A percentile compares a stretch with the other conserved stretches of the same genome.
phyloP scores from a whole-genome alignment of 2,329 filamentous ascomycete species.

The Microsporum canis region DNA sequence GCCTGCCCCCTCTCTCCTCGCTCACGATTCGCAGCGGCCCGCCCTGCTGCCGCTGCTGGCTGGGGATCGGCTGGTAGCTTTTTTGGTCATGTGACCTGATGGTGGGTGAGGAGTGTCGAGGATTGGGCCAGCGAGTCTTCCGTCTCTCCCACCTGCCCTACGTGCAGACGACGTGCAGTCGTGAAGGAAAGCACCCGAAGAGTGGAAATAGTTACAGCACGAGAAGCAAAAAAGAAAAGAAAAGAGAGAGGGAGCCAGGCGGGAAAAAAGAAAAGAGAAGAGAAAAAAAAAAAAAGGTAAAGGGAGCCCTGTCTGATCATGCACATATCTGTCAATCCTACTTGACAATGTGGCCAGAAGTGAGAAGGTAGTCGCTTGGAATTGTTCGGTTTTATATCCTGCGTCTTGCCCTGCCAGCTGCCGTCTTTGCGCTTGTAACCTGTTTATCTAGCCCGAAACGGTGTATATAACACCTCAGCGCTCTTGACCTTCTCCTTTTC shows the following conservation, averaged over 20 bases:
- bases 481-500: constrained; percentile 10
- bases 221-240: constrained; percentile 6
- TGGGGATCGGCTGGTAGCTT: constrained; percentile 17
- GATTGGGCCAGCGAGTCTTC: constrained; percentile 17
- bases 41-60: constrained; percentile 15
- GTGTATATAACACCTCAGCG: neutral
- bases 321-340: constrained; percentile 15
- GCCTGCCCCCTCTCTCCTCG: constrained; percentile 11
- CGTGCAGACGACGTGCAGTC: neutral
- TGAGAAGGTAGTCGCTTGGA: constrained; percentile 12
- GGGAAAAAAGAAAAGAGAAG: constrained; percentile 9
- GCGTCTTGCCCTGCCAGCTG: constrained; percentile 7
- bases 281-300: constrained; percentile 7
- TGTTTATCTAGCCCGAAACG: constrained; percentile 5
- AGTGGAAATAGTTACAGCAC: neutral
- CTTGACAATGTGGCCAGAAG: constrained; percentile 19
- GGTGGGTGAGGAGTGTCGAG: constrained; percentile 12
- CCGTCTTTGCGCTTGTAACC: constrained; percentile 10
- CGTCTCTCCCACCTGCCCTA: constrained; percentile 7
- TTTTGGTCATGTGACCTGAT: constrained; percentile 22
- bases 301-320: constrained; percentile 9
- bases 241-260: constrained; percentile 4
- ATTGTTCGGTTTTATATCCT: constrained; percentile 12
- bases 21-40: constrained; percentile 13
- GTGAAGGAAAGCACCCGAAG: constrained; percentile 3